Evolutionary conservation across 2,329 filamentous ascomycete species (phyloP).

Genomic region (Ceratocystis diversiconidia): DNA sequence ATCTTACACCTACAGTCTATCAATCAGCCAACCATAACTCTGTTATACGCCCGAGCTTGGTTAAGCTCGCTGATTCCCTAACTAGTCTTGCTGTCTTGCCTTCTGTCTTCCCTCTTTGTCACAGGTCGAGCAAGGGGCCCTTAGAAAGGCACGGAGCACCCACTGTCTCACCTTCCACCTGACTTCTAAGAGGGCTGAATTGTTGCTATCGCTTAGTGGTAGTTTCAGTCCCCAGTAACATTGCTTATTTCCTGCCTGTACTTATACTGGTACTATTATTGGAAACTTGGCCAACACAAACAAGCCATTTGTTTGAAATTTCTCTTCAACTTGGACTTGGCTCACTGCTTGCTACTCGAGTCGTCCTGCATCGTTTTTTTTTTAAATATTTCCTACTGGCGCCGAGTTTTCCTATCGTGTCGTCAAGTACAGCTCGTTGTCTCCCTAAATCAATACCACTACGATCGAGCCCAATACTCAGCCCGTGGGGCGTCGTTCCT

Average conservation of each 20-base stretch:
- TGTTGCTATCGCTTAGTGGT: neutral
- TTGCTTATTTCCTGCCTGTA: neutral
- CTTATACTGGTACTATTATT: neutral
- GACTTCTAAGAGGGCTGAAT: slow-evolving; percentile 2
- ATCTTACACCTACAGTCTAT: too few relatives aligned
- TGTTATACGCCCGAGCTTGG: neutral
- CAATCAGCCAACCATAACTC: neutral
- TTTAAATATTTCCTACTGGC: neutral
- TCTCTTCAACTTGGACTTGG: too few relatives aligned
- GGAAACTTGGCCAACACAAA: neutral
- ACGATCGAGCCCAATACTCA: neutral
- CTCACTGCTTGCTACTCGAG: neutral
- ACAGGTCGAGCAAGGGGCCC: neutral
- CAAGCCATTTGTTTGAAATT: neutral
- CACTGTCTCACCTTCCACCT: slow-evolving; percentile 1
- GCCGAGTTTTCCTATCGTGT: neutral
- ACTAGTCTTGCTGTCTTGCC: neutral
- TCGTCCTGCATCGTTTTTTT: slow-evolving; percentile 5
- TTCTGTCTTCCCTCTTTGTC: neutral
- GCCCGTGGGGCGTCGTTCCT: neutral
- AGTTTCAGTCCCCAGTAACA: slow-evolving; percentile 5
- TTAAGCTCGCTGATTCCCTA: neutral
- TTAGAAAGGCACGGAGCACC: neutral
- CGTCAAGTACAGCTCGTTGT: neutral
- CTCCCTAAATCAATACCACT: neutral